A percentile compares a stretch with the other conserved stretches of the same genome.
phyloP scores from a whole-genome alignment of 441 rosid genomes.

The Theobroma grandiflorum region DNA sequence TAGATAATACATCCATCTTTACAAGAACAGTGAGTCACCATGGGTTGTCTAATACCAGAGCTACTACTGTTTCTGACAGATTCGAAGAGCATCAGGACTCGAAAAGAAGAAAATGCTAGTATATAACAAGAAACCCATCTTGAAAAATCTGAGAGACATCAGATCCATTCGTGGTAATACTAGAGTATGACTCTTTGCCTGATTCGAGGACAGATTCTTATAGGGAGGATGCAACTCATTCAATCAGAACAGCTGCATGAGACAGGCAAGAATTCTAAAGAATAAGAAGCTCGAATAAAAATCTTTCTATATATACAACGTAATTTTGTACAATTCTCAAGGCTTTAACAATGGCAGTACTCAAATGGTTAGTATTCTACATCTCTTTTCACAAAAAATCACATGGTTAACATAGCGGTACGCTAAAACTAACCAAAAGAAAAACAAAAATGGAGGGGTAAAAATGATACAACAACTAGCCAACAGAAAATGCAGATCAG shows the following conservation, averaged over 20 bases:
- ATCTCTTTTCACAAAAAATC: conserved; percentile 24
- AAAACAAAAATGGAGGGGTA: background rate
- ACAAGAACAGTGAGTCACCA: too few relatives aligned
- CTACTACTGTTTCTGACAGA: too few relatives aligned
- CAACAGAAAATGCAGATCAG: conserved; percentile 37
- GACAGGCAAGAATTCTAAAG: background rate
- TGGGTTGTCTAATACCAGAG: too few relatives aligned
- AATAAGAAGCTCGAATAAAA: background rate
- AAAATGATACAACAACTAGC: conserved; percentile 43
- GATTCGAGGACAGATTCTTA: background rate
- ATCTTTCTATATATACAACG: conserved; percentile 26
- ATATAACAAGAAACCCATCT: too few relatives aligned
- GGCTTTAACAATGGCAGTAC: background rate
- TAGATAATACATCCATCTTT: too few relatives aligned
- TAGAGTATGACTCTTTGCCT: background rate
- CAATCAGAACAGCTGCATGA: background rate
- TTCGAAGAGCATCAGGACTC: too few relatives aligned
- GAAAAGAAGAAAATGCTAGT: too few relatives aligned
- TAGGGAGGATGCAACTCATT: background rate
- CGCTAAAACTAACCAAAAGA: background rate
- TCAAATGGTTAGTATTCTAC: conserved; percentile 27
- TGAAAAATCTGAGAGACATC: background rate
- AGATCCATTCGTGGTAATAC: background rate
- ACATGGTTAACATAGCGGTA: conserved; percentile 9
- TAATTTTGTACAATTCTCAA: conserved; percentile 31